phyloP scores from a whole-genome alignment of 2,329 filamentous ascomycete genomes.

The Dryadomyces sulphureus region DNA sequence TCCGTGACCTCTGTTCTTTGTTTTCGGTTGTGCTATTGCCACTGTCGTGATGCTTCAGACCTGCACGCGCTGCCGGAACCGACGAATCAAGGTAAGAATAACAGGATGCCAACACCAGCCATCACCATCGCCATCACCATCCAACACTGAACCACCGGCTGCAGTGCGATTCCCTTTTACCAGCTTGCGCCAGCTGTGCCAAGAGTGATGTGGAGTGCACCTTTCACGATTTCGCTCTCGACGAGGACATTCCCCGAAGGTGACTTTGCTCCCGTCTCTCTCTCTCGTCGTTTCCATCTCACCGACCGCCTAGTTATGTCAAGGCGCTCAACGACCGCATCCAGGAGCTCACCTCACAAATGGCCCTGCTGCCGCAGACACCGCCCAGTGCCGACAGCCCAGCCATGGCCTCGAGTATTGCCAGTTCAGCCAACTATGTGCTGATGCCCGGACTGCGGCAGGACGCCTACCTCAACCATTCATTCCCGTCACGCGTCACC shows the following conservation, averaged over 20 bases:
- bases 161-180: constrained; percentile 2
- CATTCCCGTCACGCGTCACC: not conserved
- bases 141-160: no score
- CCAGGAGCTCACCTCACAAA: constrained; percentile 1
- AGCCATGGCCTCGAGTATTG: not conserved
- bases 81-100: constrained; percentile 2
- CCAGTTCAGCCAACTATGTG: not conserved
- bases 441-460: not conserved
- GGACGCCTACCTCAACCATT: not conserved
- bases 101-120: no score
- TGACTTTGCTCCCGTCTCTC: not conserved
- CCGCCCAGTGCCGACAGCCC: not conserved
- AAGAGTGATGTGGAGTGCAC: constrained; percentile 2
- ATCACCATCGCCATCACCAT: no score
- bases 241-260: constrained; percentile 3
- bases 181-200: constrained; percentile 2
- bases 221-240: constrained; percentile 1
- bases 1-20: not conserved
- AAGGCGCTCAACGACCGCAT: constrained; percentile 1
- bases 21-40: not conserved
- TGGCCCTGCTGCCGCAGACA: not conserved
- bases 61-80: constrained; percentile 1
- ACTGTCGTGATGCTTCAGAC: constrained; percentile 1
- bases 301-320: not conserved
- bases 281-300: not conserved